Evolutionary conservation across 2,329 filamentous ascomycete genomes (phyloP).

Genomic region (Dactylellina haptotyla): DNA sequence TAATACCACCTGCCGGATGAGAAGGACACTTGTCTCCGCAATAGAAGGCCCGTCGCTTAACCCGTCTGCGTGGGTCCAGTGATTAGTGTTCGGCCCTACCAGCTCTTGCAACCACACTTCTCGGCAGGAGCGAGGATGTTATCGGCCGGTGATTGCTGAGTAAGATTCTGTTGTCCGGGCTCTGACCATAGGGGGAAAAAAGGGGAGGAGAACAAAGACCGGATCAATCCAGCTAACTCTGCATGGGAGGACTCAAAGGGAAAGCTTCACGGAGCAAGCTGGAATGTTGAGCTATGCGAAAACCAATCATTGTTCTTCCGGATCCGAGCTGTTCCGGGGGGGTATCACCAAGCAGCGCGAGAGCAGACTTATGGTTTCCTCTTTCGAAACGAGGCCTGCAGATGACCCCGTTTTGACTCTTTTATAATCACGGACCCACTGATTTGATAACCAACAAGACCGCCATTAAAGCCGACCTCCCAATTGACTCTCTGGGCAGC

Average conservation of each 20-base stretch:
- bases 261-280: conserved; percentile 1
- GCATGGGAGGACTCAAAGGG: background rate
- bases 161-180: no score
- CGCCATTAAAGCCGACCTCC: no score
- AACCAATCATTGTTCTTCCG: conserved; percentile 31
- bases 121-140: conserved; percentile 18
- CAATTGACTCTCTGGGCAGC: no score
- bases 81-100: conserved; percentile 3
- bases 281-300: conserved; percentile 1
- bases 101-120: background rate
- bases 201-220: no score
- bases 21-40: conserved; percentile 13
- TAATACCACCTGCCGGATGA: conserved; percentile 22
- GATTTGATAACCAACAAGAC: conserved; percentile 26
- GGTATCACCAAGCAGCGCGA: background rate
- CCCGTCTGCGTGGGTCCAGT: background rate
- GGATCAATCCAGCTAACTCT: background rate
- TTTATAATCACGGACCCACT: conserved; percentile 29
- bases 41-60: conserved; percentile 2
- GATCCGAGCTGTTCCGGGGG: conserved; percentile 48
- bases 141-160: conserved; percentile 17
- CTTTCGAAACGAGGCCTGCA: conserved; percentile 36
- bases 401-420: background rate
- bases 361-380: conserved; percentile 36
- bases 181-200: no score